These are phyloP conservation scores for Hanseniaspora occidentalis DNA, from an alignment of 805 yeast species.

Conservation along the genomic window DNA sequence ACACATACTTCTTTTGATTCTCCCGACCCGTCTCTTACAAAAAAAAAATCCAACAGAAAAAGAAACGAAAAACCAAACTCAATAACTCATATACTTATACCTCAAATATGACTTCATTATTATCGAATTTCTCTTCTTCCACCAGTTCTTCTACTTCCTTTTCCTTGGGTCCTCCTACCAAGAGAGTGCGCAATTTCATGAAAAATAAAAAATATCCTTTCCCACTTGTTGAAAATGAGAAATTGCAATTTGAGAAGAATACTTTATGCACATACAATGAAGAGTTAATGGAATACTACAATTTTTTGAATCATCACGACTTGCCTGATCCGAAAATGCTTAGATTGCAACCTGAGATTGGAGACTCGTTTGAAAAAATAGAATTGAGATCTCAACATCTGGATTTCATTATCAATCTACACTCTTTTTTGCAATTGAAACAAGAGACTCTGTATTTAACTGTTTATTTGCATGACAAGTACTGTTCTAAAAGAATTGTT, in stretches of 20 bases:
- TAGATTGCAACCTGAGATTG: conserved; percentile 76
- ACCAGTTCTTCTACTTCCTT: neutral
- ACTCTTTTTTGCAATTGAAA: conserved; percentile 45
- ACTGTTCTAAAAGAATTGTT: conserved; percentile 70
- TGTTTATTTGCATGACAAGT: conserved; percentile 65
- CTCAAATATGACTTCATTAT: too few species aligned
- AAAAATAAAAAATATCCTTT: conserved; percentile 18
- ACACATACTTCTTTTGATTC: too few species aligned
- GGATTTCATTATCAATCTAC: conserved; percentile 62
- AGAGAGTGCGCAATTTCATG: conserved; percentile 11
- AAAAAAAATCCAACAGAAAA: too few species aligned
- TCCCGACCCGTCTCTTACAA: too few species aligned
- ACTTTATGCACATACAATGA: conserved; percentile 30
- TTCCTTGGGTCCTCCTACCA: neutral
- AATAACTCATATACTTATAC: too few species aligned
- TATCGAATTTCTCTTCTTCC: too few species aligned
- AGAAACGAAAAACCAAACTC: too few species aligned
- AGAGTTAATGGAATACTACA: conserved; percentile 30
- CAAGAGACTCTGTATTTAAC: conserved; percentile 58
- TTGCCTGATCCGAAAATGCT: conserved; percentile 41
- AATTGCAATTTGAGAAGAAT: conserved; percentile 27
- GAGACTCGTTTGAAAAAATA: conserved; percentile 29
- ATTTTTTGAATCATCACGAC: conserved; percentile 24
- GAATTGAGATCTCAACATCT: conserved; percentile 65
- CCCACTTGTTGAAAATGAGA: conserved; percentile 34